Evolutionary conservation across 139 green algal species (phyloP).

Genomic region (Diplosphaera chodatii): DNA sequence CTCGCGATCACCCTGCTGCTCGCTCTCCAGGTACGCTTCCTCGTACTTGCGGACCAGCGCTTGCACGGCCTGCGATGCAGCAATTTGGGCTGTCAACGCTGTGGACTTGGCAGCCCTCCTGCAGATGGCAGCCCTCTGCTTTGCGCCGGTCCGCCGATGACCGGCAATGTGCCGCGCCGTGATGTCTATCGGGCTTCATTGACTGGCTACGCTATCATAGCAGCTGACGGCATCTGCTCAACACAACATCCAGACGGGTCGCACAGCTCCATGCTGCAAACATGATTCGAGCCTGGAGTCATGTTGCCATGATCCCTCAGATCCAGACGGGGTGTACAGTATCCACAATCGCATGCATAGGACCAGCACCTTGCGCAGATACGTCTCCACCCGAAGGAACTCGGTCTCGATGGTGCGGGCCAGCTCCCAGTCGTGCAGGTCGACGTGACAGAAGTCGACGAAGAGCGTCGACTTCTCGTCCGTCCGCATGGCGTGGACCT

Average conservation of each 20-base stretch:
- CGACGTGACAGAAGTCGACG: slow-evolving; percentile 73
- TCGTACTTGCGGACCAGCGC: slow-evolving; percentile 66
- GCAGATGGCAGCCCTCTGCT: no score
- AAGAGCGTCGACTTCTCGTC: slow-evolving; percentile 61
- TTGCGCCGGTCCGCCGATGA: no score
- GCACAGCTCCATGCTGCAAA: slow-evolving; percentile 63
- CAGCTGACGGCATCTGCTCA: no score
- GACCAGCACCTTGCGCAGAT: not conserved
- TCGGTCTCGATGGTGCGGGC: slow-evolving; percentile 38
- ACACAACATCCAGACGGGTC: not conserved
- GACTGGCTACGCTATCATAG: no score
- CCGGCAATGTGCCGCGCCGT: no score
- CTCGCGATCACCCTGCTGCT: slow-evolving; percentile 60
- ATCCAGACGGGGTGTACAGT: no score
- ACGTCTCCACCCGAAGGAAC: slow-evolving; percentile 19
- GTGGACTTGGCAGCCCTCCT: no score
- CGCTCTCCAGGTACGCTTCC: slow-evolving; percentile 43
- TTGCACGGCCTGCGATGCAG: slow-evolving; percentile 39
- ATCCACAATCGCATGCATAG: not conserved
- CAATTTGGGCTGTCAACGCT: no score
- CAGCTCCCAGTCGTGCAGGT: slow-evolving; percentile 52
- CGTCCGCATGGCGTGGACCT: slow-evolving; percentile 42
- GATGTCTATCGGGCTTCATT: no score
- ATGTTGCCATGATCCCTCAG: no score
- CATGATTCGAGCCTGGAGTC: no score